A percentile compares a stretch with the other conserved stretches of the same genome.
Evolutionary conservation across 169 alveolate species (phyloP).

Genomic region (Hepatocystis sp.): DNA sequence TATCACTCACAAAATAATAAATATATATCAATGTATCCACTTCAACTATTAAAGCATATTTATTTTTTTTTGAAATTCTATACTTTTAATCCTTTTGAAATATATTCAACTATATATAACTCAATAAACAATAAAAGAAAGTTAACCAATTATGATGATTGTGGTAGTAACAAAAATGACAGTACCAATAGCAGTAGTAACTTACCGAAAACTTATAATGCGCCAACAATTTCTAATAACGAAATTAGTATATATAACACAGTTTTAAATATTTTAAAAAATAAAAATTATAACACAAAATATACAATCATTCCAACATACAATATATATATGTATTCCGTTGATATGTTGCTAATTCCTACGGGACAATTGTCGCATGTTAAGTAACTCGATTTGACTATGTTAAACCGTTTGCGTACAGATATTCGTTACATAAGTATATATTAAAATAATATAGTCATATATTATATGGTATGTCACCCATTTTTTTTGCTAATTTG

Average conservation of each 20-base stretch:
- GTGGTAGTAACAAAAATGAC: too few species aligned
- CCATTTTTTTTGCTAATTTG: too few species aligned
- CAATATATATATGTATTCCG: constrained; percentile 22
- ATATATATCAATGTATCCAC: constrained; percentile 11
- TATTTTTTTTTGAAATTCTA: constrained; percentile 37
- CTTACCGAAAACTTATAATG: too few species aligned
- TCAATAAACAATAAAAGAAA: constrained; percentile 10
- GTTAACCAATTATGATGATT: constrained; percentile 10
- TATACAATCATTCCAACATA: constrained; percentile 9
- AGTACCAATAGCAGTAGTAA: too few species aligned
- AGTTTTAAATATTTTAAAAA: constrained; percentile 17
- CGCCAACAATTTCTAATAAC: constrained; percentile 36
- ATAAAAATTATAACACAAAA: background rate
- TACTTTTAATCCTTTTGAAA: constrained; percentile 32
- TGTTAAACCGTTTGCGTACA: too few species aligned
- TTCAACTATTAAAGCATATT: constrained; percentile 1
- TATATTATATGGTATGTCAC: too few species aligned
- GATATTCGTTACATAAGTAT: too few species aligned
- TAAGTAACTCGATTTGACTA: too few species aligned
- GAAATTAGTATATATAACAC: constrained; percentile 18
- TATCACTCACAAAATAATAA: background rate
- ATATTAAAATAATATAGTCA: too few species aligned
- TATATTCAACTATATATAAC: constrained; percentile 42
- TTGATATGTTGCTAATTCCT: constrained; percentile 19
- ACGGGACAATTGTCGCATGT: too few species aligned